Evolutionary conservation across 1,139 yeast species (phyloP).

Genomic region (Pichia inconspicua): DNA sequence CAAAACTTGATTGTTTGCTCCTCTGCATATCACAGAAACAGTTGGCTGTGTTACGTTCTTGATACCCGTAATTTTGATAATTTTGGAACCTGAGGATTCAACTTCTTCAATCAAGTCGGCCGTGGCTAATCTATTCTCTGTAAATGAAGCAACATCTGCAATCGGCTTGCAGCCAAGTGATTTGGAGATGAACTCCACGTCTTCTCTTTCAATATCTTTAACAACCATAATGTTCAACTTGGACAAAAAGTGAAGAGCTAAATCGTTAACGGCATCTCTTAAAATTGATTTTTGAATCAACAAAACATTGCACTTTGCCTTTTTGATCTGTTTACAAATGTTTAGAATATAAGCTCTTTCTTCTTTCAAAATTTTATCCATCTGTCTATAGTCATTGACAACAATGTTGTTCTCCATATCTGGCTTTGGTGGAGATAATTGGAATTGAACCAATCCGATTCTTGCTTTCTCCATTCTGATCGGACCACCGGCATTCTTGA

Average conservation of each 20-base stretch:
- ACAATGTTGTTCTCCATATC: slow-evolving; percentile 97
- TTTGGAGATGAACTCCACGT: slow-evolving; percentile 86
- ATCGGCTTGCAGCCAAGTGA: slow-evolving; percentile 92
- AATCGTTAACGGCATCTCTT: slow-evolving; percentile 95
- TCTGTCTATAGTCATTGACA: slow-evolving; percentile 95
- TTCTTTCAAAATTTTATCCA: slow-evolving; percentile 97
- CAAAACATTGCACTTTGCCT: slow-evolving; percentile 91
- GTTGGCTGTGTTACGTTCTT: slow-evolving; percentile 60
- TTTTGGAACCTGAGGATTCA: slow-evolving; percentile 88
- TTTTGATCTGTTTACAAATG: slow-evolving; percentile 91
- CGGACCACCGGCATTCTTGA: slow-evolving; percentile 95
- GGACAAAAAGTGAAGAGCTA: slow-evolving; percentile 89
- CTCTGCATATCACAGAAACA: slow-evolving; percentile 87
- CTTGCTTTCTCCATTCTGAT: slow-evolving; percentile 87
- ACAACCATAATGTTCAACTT: slow-evolving; percentile 90
- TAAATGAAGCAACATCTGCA: slow-evolving; percentile 87
- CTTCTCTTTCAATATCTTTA: slow-evolving; percentile 94
- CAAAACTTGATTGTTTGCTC: slow-evolving; percentile 81
- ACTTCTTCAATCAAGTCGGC: slow-evolving; percentile 92
- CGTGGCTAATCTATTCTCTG: slow-evolving; percentile 85
- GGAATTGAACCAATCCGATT: slow-evolving; percentile 90
- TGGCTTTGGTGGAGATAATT: slow-evolving; percentile 96
- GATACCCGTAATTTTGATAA: slow-evolving; percentile 86
- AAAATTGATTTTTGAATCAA: slow-evolving; percentile 90
- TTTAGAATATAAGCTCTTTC: slow-evolving; percentile 92